Evolutionary conservation across 225 moss, liverwort and hornwort genomes (phyloP), one percentile per base, ranked within the genome.

Genomic region (Polytrichum commune): DNA sequence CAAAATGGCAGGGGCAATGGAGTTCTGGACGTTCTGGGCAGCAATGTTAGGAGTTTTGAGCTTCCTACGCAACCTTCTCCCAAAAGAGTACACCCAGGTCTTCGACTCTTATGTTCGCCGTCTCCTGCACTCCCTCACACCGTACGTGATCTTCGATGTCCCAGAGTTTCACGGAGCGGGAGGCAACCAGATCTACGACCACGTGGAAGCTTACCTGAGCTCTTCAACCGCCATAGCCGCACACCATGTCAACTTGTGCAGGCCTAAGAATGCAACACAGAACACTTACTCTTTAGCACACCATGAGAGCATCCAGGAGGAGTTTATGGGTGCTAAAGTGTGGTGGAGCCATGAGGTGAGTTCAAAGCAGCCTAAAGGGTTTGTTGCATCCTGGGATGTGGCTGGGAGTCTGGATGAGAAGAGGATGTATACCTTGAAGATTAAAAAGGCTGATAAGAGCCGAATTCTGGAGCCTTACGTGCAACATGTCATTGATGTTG

Each of bases 1-100:
- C 13, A 46, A 46, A 46, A 46, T 46, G 46, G 76, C 84, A 7
- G 79, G 85, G 27, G 2, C 60, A 53, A 84, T 88, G 82, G 88
- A 84, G 22, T 18, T 88, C 7, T 88, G 88, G 88, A 88, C 88
- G 6, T 82, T 88, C 63, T 84, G 82, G 84, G 88, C 84, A 53
- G 79, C 84, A 67, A 88, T 86, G 85, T 55, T 85, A 72, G 89
- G 86, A 57, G 71, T 89, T 26, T 28, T 33, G 9, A 30, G 86
- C 65, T 86, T 89, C 38, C 32, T 89, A 18, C 89, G 80, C 55
- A 65, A 67, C 55, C 19, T 86, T 5, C 61, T 89, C 0, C 86
- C 89, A 0, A 79, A 77, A n/a, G 86, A 86, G 5, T 89, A 79
- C 19, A 54, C 62, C 0, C 0, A 8, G 25, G 69, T 75, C 68